Evolutionary conservation across 2,329 filamentous ascomycete genomes (phyloP).

Genomic region (Alternaria angustiovoidea): DNA sequence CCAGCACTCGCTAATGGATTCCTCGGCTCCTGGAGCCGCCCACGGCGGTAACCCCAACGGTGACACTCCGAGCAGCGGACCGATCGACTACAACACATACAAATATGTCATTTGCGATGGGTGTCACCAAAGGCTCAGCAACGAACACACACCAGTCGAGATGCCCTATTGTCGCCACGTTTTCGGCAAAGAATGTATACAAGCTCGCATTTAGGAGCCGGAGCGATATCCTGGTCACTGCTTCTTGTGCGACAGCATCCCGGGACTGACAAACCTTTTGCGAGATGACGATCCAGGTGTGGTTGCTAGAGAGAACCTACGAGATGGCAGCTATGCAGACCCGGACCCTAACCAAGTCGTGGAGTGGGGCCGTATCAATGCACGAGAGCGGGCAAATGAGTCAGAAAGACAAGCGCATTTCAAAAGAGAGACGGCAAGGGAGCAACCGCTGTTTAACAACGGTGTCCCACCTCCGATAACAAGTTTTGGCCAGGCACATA

Average conservation of each 20-base stretch:
- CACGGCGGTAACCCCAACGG: too few relatives aligned
- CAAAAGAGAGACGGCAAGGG: not conserved
- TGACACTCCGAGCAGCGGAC: not conserved
- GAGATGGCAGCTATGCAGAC: not conserved
- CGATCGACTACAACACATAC: not conserved
- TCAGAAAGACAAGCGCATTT: not conserved
- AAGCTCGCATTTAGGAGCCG: not conserved
- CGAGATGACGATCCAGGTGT: not conserved
- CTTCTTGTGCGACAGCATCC: not conserved
- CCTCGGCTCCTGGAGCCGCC: too few relatives aligned
- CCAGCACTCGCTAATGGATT: not conserved
- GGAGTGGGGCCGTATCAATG: not conserved
- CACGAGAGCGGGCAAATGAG: not conserved
- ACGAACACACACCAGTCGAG: not conserved
- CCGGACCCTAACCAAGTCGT: not conserved
- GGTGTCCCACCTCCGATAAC: not conserved
- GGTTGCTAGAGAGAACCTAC: not conserved
- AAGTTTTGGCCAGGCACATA: not conserved
- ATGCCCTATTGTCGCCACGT: not conserved
- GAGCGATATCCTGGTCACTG: not conserved
- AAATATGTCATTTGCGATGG: rapidly evolving
- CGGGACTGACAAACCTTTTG: not conserved
- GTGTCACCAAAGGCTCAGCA: not conserved
- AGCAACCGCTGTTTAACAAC: not conserved
- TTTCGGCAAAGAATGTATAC: not conserved